phyloP scores from a whole-genome alignment of 305 asterid species.

The Solanum chacoense region DNA sequence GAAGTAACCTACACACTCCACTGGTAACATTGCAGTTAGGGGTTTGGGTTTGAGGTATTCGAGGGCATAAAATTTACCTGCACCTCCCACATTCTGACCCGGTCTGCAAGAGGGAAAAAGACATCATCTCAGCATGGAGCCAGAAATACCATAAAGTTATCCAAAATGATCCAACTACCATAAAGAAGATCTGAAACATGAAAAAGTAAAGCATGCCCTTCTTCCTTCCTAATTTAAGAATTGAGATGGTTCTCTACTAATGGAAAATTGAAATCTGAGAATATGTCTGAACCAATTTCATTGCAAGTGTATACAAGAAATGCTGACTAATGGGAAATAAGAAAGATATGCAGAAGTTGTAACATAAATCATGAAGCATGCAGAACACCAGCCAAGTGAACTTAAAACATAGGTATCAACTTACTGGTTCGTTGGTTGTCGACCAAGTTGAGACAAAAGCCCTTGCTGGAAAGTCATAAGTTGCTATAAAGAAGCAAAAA shows the following conservation, averaged over 20 bases:
- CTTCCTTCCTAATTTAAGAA: neutral
- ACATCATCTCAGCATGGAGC: slow-evolving; percentile 2
- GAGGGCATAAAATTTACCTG: neutral
- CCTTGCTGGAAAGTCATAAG: slow-evolving; percentile 32
- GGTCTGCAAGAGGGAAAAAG: slow-evolving; percentile 27
- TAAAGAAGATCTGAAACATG: neutral
- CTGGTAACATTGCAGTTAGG: neutral
- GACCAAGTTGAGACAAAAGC: slow-evolving; percentile 37
- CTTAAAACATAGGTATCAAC: slow-evolving; percentile 1
- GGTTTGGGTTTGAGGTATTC: neutral
- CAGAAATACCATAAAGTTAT: neutral
- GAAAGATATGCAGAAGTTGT: neutral
- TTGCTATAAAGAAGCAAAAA: slow-evolving; percentile 30
- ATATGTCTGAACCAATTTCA: neutral
- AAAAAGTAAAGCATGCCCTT: neutral
- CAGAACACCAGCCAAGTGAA: neutral
- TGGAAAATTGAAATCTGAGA: neutral
- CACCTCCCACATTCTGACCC: slow-evolving; percentile 27
- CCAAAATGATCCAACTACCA: neutral
- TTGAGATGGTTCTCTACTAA: neutral
- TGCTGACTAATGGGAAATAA: neutral
- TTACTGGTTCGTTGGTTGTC: slow-evolving; percentile 33
- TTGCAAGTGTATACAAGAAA: neutral
- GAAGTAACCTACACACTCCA: neutral
- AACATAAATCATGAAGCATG: neutral